phyloP scores from a whole-genome alignment of 78 protist genomes.

The Tieghemostelium lacteum region DNA sequence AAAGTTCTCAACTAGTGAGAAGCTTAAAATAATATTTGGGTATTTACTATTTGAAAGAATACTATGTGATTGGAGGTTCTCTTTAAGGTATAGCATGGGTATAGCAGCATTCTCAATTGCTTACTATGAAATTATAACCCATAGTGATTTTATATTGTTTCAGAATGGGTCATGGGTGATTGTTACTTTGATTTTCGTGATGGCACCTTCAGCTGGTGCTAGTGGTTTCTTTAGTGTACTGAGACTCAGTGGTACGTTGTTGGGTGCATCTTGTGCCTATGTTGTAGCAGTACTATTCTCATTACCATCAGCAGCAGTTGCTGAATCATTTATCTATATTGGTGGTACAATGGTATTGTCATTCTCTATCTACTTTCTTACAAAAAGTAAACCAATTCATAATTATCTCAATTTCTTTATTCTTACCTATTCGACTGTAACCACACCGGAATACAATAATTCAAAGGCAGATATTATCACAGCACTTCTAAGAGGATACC shows the following conservation, averaged over 20 bases:
- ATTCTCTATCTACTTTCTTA: slow-evolving; percentile 5
- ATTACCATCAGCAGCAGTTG: background rate
- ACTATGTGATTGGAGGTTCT: slow-evolving; percentile 24
- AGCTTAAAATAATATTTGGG: background rate
- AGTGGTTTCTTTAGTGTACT: slow-evolving; percentile 7
- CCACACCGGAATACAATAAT: slow-evolving; percentile 16
- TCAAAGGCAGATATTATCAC: slow-evolving; percentile 3
- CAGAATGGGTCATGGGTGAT: slow-evolving; percentile 21
- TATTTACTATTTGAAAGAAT: slow-evolving; percentile 5
- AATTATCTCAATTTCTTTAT: slow-evolving; percentile 27
- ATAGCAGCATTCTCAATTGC: slow-evolving; percentile 20
- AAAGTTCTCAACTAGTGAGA: background rate
- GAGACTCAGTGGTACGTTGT: slow-evolving; percentile 25
- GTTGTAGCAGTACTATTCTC: slow-evolving; percentile 32
- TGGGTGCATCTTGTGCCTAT: slow-evolving; percentile 12
- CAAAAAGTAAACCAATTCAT: slow-evolving; percentile 15
- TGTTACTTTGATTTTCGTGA: slow-evolving; percentile 11
- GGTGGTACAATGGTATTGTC: background rate
- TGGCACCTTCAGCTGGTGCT: slow-evolving; percentile 9
- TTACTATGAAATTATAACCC: slow-evolving; percentile 7
- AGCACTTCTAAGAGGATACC: slow-evolving; percentile 13
- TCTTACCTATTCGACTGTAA: slow-evolving; percentile 34
- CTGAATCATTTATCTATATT: background rate
- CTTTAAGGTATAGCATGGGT: slow-evolving; percentile 12
- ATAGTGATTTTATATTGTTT: slow-evolving; percentile 20